Percentiles rank a stretch among this genome's conserved stretches.
Evolutionary conservation across 2,329 filamentous ascomycete species (phyloP).

Genomic region (Truncatella angustata): DNA sequence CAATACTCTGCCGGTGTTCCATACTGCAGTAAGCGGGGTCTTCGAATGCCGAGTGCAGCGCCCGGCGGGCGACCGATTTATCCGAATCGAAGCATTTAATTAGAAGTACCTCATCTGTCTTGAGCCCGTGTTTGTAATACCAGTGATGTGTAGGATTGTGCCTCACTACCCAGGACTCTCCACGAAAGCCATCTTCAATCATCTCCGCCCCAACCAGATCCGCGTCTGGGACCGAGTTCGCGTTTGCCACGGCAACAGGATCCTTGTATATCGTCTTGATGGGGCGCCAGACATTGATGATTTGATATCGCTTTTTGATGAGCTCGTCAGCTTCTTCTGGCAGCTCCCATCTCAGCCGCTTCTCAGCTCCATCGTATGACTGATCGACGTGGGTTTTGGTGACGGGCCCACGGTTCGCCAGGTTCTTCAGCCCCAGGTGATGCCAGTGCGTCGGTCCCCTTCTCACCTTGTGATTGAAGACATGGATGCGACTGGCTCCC

Average conservation of each 20-base stretch:
- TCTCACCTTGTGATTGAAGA: constrained; percentile 75
- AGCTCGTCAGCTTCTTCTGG: constrained; percentile 33
- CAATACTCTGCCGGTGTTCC: constrained; percentile 51
- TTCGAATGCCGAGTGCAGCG: constrained; percentile 54
- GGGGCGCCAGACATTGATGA: constrained; percentile 42
- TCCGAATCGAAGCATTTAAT: constrained; percentile 60
- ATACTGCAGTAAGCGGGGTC: constrained; percentile 42
- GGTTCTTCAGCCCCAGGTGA: constrained; percentile 62
- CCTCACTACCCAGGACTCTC: constrained; percentile 38
- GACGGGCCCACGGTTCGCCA: constrained; percentile 33
- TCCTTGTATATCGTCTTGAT: constrained; percentile 44
- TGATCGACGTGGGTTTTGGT: constrained; percentile 32
- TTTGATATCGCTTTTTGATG: constrained; percentile 30
- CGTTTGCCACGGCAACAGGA: constrained; percentile 39
- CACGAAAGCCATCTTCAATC: constrained; percentile 30
- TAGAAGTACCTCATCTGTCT: constrained; percentile 49
- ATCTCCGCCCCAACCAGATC: constrained; percentile 38
- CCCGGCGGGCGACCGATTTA: constrained; percentile 46
- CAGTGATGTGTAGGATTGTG: constrained; percentile 41
- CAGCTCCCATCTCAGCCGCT: constrained; percentile 29
- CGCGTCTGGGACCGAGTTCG: constrained; percentile 32
- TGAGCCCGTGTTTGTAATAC: constrained; percentile 50
- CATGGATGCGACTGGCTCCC: constrained; percentile 55
- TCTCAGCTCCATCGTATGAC: constrained; percentile 38
- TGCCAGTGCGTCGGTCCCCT: constrained; percentile 54